Evolutionary conservation across 441 rosid genomes (phyloP), one percentile per base, ranked within the genome.

Genomic region (Francoa sonchifolia): DNA sequence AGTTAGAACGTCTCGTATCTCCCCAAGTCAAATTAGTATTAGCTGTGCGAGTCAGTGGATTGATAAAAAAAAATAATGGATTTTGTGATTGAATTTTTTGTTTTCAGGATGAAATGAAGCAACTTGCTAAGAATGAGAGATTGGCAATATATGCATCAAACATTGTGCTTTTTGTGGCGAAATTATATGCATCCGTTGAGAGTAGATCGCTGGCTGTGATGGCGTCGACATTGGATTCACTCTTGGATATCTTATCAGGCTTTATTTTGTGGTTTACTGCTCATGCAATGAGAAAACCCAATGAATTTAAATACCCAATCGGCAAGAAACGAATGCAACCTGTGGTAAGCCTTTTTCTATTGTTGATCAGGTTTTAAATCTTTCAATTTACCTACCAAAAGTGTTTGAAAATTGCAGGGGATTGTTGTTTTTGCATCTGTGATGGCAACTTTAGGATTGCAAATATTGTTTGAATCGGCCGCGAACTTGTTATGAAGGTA

Each of bases 381-480:
- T 19, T 14, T 7, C 9, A 2, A 30, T 5, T 8, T 8, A 19
- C 1, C 13, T 28, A n/a, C 19, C 8, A 3, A 3, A 26, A 16
- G 1, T 22, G 20, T 3, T 26, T 8, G 15, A 17, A 1, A 1
- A 35, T 0, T 54, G 30, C 71, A 81, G 86, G 83, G 86, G 1
- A 81, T 81, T 44, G 61, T 74, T 56, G 83, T 81, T 50, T 81
- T 81, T 56, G 92, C 92, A 33, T 81, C 83, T 1, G 78, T 70
- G 9, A 81, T 81, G 83, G 79, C 86, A 32, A 72, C 81, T 43
- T 83, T 81, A 7, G 92, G 86, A 37, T 44, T 81, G 31, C 92
- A 81, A 54, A 67, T 81, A 34, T 42, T 81, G 25, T 51, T 81
- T 0, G 92, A 77, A 57, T 77, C 86, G 44, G 45, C 11, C 69